Percentiles rank a stretch among this genome's conserved stretches.
phyloP scores from a whole-genome alignment of 192 early-diverging fungal species.

The Backusella westeae region DNA sequence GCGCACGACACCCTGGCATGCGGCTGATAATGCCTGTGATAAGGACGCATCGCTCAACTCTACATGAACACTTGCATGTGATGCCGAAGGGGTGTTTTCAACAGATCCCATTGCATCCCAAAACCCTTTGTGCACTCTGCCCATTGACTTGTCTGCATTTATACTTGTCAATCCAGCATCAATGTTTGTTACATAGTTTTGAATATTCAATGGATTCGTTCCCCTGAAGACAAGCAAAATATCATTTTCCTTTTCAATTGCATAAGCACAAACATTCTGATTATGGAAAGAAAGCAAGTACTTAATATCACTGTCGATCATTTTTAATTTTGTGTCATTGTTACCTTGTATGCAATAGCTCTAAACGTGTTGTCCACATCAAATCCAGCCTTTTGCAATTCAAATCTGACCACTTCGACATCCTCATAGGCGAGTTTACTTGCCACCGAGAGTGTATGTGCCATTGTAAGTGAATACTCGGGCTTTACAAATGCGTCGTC shows the following conservation, averaged over 20 bases:
- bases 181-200: slow-evolving; percentile 55
- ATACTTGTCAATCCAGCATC: slow-evolving; percentile 17
- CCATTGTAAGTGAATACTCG: slow-evolving; percentile 44
- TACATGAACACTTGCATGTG: slow-evolving; percentile 27
- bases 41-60: slow-evolving; percentile 45
- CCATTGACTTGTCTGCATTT: slow-evolving; percentile 30
- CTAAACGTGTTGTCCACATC: slow-evolving; percentile 47
- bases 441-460: slow-evolving; percentile 49
- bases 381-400: slow-evolving; percentile 47
- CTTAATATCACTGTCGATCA: background rate
- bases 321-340: background rate
- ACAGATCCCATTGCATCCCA: slow-evolving; percentile 49
- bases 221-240: slow-evolving; percentile 54
- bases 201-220: slow-evolving; percentile 55
- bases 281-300: background rate
- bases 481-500: slow-evolving; percentile 27
- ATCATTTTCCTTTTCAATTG: slow-evolving; percentile 52
- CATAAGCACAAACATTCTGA: slow-evolving; percentile 51
- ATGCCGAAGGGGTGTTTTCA: background rate
- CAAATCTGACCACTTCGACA: slow-evolving; percentile 48
- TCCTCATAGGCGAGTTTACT: slow-evolving; percentile 53
- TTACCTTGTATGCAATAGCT: slow-evolving; percentile 52
- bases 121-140: slow-evolving; percentile 53
- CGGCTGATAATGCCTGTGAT: slow-evolving; percentile 38
- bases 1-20: slow-evolving; percentile 34